Evolutionary conservation across 2,329 filamentous ascomycete genomes (phyloP), one percentile per base, ranked within the genome.

Genomic region (Cytospora paraplurivora): DNA sequence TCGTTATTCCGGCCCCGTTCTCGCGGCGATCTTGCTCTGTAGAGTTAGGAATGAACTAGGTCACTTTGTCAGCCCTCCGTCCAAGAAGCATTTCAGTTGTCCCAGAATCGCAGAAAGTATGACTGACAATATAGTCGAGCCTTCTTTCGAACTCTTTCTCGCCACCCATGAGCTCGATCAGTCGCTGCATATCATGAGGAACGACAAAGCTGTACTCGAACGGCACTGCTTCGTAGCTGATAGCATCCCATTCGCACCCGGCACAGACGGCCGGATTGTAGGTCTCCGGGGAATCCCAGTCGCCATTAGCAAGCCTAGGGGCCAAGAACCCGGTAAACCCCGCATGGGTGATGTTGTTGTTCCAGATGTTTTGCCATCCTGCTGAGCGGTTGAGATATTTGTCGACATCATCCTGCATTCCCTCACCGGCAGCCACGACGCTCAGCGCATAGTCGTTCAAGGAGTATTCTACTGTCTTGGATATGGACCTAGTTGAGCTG

Each of bases 331-430:
- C 85, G 0, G 76, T 78, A 68, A 84, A 85, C 49, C 76, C 74
- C 1, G 73, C 66, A 1, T 77, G 79, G 0, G 81, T 74, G 1
- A 80, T 80, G 1, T 79, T 72, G 0, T 77, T 64, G 52, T 84
- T 81, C 84, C 84, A 88, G 57, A 86, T 84, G 57, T 83, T 85
- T 27, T 83, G 79, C 86, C 86, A 88, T 19, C 85, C 84, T 17
- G 78, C 76, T 0, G 82, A 84, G 4, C 84, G 78, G 38, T 79
- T 75, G 19, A 85, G 72, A 55, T 86, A 88, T 55, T 77, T 84
- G 7, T 73, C 68, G 10, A 78, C 77, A 47, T 86, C 82, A 0
- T 73, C 73, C 0, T 79, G 79, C 4, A 77, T 66, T 13, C 59
- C 79, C 66, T 86, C 86, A 2, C 80, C 80, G 1, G 70, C 73